Conservation (phyloP, 208 protist species). For the Trypanosoma platydactyli region DNA sequence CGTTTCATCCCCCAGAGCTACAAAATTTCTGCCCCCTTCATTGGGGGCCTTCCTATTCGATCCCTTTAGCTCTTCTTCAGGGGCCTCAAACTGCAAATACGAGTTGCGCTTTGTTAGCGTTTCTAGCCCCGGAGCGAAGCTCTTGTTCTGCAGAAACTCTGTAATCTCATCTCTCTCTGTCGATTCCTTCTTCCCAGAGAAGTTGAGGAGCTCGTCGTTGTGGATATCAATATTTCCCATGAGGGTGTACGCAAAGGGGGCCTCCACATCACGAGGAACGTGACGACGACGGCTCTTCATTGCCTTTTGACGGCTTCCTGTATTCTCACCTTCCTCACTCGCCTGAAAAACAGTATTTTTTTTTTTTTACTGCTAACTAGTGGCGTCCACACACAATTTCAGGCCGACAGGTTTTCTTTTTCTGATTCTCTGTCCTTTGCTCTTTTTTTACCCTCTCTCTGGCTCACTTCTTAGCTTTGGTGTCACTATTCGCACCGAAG, state of each 20-base stretch:
- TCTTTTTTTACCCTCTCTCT: too few relatives aligned
- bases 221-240: conserved; percentile 70
- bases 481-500: too few relatives aligned
- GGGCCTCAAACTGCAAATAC: conserved; percentile 47
- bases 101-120: conserved; percentile 19
- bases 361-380: conserved; percentile 1
- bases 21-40: conserved; percentile 27
- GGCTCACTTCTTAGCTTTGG: too few relatives aligned
- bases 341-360: neutral
- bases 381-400: too few relatives aligned
- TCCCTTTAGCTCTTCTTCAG: neutral
- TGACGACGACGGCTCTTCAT: conserved; percentile 68
- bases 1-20: conserved; percentile 50
- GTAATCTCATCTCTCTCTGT: conserved; percentile 25
- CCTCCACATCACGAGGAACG: conserved; percentile 29
- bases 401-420: too few relatives aligned
- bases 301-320: neutral
- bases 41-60: neutral
- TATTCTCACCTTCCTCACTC: neutral
- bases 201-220: conserved; percentile 78
- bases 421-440: too few relatives aligned
- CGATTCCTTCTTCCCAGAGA: conserved; percentile 42
- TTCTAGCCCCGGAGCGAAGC: conserved; percentile 25
- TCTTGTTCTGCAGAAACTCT: conserved; percentile 49
- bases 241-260: conserved; percentile 70